Evolutionary conservation across 306 rosid species (phyloP).

Genomic region (Morella rubra): DNA sequence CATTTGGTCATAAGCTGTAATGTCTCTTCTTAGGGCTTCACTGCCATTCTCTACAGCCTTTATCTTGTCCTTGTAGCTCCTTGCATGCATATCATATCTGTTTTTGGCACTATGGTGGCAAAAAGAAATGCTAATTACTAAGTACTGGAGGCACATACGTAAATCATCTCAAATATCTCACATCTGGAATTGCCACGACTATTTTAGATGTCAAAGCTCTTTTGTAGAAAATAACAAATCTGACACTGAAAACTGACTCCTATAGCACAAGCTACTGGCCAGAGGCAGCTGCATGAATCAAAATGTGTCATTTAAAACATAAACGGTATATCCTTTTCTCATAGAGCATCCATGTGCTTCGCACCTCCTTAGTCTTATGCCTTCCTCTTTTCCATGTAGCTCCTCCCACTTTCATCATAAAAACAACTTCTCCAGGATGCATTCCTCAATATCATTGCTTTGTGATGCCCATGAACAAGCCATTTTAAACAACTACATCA

Average conservation of each 20-base stretch:
- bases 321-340: not conserved
- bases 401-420: not conserved
- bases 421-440: not conserved
- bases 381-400: not conserved
- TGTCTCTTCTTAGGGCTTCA: not conserved
- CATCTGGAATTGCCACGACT: not conserved
- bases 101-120: not conserved
- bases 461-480: not conserved
- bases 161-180: conserved; percentile 1
- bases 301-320: not conserved
- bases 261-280: not conserved
- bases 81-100: not conserved
- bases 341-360: not conserved
- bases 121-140: not conserved
- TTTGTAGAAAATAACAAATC: not conserved
- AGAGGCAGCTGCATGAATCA: not conserved
- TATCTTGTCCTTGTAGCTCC: conserved; percentile 1
- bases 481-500: not conserved
- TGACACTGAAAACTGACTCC: not conserved
- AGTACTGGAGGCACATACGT: not conserved
- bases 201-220: not conserved
- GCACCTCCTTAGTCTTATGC: not conserved
- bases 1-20: not conserved
- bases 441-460: not conserved
- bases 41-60: not conserved